Base-by-base conservation (phyloP, 176 grass and related monocot genomes). In the Musa schizocarpa region DNA sequence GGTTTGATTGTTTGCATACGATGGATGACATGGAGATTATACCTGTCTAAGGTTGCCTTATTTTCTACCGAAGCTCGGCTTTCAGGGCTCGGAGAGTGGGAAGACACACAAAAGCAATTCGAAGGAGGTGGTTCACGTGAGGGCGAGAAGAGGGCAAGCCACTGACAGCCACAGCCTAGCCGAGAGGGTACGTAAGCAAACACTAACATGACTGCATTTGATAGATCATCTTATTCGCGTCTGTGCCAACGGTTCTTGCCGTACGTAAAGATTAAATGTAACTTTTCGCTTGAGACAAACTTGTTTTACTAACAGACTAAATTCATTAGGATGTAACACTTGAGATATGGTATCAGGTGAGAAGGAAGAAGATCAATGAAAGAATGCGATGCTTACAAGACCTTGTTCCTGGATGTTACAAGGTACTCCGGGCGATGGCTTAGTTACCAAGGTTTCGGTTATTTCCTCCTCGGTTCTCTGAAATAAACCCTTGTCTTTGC, bases 381-480 rank as follows among this genome's bases (percentile, higher is more conserved):
- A 79, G 52, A 23, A 79, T 79, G 77, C 70, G 77, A 70, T 79
- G 65, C 8, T 20, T 79, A 14, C 64, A 70, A 50, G 77, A 69
- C 64, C 77, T 79, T 56, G 77, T 79, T 56, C 77, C 77, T 49
- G 77, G 77, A 19, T 79, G 77, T 17, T 79, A 79, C 52, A 79
- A 79, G 77, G 77, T 79, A 78, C 29, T 2, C 29, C 29, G 0
- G 29, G 29, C 29, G 29, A 29, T 29, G 29, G 29, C 9, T 27
- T 14, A 2, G 12, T 57, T 24, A 74, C 22, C 16, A 63, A 76
- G 9, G 19, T 51, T 6, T 21, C 6, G 13, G 13, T 20, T 63
- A 8, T 13, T 51, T n/a, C 12, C 19, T 63, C 29, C 2, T 51
- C 19, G 25, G 22, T 50, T 23, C 24, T 64, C 20, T 50, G 11